Base-by-base conservation (phyloP, 2,329 filamentous ascomycete genomes). In the Coniochaeta ligniaria region DNA sequence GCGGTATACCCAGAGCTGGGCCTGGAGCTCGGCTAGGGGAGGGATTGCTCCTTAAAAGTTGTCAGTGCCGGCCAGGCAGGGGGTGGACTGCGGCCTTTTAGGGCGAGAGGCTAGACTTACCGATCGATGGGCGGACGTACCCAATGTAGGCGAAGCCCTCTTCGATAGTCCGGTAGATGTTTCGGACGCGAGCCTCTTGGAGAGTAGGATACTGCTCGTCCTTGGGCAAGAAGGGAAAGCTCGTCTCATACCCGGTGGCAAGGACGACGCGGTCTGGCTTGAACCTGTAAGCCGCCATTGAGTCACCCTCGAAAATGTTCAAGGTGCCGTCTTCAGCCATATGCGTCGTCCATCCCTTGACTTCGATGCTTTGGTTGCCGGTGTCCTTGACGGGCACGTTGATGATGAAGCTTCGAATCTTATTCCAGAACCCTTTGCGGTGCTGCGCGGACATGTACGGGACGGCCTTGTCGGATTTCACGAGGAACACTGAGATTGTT, bases 111-210 rank as follows among this genome's bases (percentile, higher is more conserved):
- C 12, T 1, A 17, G 5, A 63, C 63, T 64, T 62, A 74, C 76
- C 76, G 38, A 79, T 72, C 12, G 73, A 69, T 3, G 78, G 79
- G 0, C 79, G 73, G 6, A 80, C 70, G 60, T 80, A 81, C 9
- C 79, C 79, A 57, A 81, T 77, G 63, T 77, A 81, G 2, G 72
- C 77, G 0, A 80, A 64, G 0, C 71, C 71, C 1, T 75, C 69
- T 36, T 78, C 73, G 3, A 68, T 69, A 3, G 66, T 60, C 28
- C 70, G 72, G 68, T 85, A 86, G 55, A 87, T 75, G 20, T 79
- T 74, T n/a, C 82, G 78, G 16, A 85, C 78, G 62, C 80, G 77
- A 22, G 76, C 71, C 55, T 83, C 77, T 56, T 77, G 69, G 7
- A 80, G 76, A 6, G 70, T 73, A 0, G 80, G 77, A 59, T 78